phyloP scores from a whole-genome alignment of 1,139 yeast genomes.

The Diutina sp. region DNA sequence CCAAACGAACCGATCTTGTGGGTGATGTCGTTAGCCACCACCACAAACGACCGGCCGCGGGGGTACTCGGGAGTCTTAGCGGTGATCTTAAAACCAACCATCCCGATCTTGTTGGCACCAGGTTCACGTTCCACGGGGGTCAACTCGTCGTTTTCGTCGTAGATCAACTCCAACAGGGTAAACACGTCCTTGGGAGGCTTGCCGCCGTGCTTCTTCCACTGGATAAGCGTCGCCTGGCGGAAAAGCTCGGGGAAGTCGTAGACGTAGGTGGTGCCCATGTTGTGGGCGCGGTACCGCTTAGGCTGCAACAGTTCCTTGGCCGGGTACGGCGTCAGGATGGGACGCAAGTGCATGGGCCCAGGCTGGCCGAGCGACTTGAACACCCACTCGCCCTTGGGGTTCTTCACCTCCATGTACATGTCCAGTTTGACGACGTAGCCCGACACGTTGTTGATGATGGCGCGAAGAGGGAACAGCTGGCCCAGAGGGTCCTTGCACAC shows the following conservation, averaged over 20 bases:
- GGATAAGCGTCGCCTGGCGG: slow-evolving; percentile 79
- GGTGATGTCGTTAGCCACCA: slow-evolving; percentile 94
- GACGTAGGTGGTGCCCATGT: slow-evolving; percentile 95
- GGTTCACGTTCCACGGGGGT: slow-evolving; percentile 92
- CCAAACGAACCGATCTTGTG: slow-evolving; percentile 98
- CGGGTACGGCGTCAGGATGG: slow-evolving; percentile 91
- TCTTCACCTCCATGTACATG: slow-evolving; percentile 86
- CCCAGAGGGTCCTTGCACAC: slow-evolving; percentile 92
- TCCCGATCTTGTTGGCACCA: slow-evolving; percentile 90
- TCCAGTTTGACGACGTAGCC: slow-evolving; percentile 97
- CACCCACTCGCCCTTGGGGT: slow-evolving; percentile 88
- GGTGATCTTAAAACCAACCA: slow-evolving; percentile 89
- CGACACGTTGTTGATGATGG: slow-evolving; percentile 88
- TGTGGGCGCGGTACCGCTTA: slow-evolving; percentile 94
- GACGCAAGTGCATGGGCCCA: slow-evolving; percentile 94
- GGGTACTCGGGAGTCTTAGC: slow-evolving; percentile 97
- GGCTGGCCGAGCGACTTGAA: slow-evolving; percentile 90
- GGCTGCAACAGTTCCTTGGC: slow-evolving; percentile 98
- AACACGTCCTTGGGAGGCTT: slow-evolving; percentile 73
- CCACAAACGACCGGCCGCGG: slow-evolving; percentile 81
- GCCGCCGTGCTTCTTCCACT: slow-evolving; percentile 56
- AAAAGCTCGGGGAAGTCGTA: slow-evolving; percentile 98
- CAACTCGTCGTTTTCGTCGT: slow-evolving; percentile 63
- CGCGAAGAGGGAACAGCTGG: slow-evolving; percentile 88
- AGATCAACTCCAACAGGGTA: slow-evolving; percentile 68